Evolutionary conservation across 257 asterid genomes (phyloP), one percentile per base, ranked within the genome.

Genomic region (Fraxinus quadrangulata): DNA sequence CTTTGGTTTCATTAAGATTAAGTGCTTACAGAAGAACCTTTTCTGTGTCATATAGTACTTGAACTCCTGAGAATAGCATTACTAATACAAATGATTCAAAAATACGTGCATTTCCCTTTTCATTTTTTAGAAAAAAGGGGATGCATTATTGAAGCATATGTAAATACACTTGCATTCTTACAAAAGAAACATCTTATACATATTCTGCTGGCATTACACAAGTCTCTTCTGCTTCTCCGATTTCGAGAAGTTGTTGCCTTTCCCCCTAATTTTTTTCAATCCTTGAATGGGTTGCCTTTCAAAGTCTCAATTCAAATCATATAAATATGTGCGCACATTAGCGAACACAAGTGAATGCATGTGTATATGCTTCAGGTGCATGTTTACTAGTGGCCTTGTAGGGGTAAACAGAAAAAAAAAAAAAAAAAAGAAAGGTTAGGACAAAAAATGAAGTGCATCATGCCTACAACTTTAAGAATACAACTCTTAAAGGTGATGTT

Each of bases 111-210:
- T 39, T 36, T 68, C 8, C 24, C 7, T 54, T 56, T 7, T 1
- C n/a, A 3, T 0, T 6, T 70, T 49, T 67, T 71, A 6, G 37
- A 24, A 70, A 17, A 31, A 34, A 82, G 31, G 33, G 24, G 78
- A 51, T 72, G 70, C 65, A 77, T 66, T 67, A 39, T 24, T 37
- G 80, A 69, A 70, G 37, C 71, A 36, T 69, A 8, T 33, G 21
- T 10, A 65, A 12, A 42, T 21, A 19, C 26, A 56, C 70, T 45
- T 21, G 16, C 63, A 47, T 66, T 47, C 17, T 47, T 21, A 21
- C 9, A 70, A 33, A 13, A 21, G 6, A 19, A 11, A 31, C 51
- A 9, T 76, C 59, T 7, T 54, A 7, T 66, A 54, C 39, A 59
- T 13, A 33, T 71, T 75, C 45, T 39, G 14, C 28, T 17, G 67